These are phyloP conservation scores for Saccharomyces mikatae DNA, from an alignment of 805 yeast species.

Conservation along the genomic window DNA sequence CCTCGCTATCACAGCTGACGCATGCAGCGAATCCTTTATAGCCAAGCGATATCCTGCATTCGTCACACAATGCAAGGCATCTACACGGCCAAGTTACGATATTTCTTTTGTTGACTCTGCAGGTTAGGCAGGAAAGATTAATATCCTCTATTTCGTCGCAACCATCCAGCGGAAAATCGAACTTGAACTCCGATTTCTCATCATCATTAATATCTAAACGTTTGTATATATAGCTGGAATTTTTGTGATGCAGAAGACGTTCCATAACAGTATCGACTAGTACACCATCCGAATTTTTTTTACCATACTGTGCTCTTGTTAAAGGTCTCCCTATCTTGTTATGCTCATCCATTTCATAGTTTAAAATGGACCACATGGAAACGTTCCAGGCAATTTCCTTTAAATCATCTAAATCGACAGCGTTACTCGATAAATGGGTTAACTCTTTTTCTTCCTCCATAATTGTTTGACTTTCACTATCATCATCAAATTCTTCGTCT, in stretches of 20 bases:
- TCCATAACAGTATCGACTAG: conserved; percentile 24
- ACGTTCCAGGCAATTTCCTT: conserved; percentile 19
- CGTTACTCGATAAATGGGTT: neutral
- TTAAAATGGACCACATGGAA: conserved; percentile 25
- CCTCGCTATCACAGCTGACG: conserved; percentile 74
- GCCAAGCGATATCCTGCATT: conserved; percentile 73
- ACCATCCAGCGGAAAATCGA: neutral
- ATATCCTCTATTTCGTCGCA: conserved; percentile 5
- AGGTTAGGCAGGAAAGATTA: conserved; percentile 61
- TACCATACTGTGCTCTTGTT: conserved; percentile 32
- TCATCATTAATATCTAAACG: neutral
- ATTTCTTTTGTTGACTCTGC: conserved; percentile 66
- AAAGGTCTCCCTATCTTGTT: conserved; percentile 11
- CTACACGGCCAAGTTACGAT: conserved; percentile 89
- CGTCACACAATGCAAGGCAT: conserved; percentile 82
- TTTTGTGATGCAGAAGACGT: neutral
- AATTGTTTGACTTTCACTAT: neutral
- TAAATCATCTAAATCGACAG: neutral
- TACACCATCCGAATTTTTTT: conserved; percentile 24
- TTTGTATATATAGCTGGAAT: neutral
- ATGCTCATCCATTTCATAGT: conserved; percentile 18
- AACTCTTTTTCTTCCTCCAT: neutral
- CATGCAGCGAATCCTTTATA: conserved; percentile 68
- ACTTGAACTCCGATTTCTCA: neutral
- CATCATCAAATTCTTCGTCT: neutral